Percentiles rank a stretch among this genome's conserved stretches.
phyloP scores from a whole-genome alignment of 2,329 filamentous ascomycete genomes.

The Colletotrichum orchidophilum region DNA sequence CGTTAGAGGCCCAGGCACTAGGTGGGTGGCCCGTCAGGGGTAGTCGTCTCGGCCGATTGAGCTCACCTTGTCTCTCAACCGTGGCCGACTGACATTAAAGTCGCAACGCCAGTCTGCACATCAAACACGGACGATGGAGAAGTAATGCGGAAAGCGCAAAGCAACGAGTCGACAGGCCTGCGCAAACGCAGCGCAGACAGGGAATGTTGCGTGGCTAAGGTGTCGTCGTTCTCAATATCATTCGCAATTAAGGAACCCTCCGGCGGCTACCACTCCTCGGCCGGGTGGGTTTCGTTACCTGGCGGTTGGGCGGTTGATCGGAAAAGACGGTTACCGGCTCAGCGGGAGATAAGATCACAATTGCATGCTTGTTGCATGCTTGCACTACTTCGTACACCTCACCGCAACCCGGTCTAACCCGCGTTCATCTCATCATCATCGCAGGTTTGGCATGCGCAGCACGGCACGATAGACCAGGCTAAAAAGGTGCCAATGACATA shows the following conservation, averaged over 20 bases:
- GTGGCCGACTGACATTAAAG: neutral
- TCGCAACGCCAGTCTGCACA: slow-evolving; percentile 10
- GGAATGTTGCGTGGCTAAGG: neutral
- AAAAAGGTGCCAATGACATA: slow-evolving; percentile 24
- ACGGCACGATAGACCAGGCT: slow-evolving; percentile 7
- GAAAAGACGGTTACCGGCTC: neutral
- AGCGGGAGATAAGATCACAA: neutral
- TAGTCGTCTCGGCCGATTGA: slow-evolving; percentile 29
- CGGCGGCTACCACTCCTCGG: slow-evolving; percentile 4
- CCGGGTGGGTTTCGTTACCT: neutral
- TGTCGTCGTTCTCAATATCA: slow-evolving; percentile 6
- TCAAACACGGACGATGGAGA: neutral
- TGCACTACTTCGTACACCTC: too few relatives aligned
- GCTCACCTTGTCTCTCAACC: neutral
- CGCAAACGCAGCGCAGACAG: neutral
- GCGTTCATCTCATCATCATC: slow-evolving; percentile 22
- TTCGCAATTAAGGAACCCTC: neutral
- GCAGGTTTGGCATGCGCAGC: neutral
- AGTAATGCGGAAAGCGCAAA: neutral
- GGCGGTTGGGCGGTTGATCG: neutral
- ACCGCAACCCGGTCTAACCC: neutral
- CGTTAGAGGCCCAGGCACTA: neutral
- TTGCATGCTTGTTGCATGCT: neutral
- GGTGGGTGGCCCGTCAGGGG: neutral
- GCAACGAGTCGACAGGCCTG: neutral